Percentiles rank a stretch among this genome's conserved stretches.
Conservation (phyloP, 192 early-diverging fungal species). For the Linnemannia hyalina region DNA sequence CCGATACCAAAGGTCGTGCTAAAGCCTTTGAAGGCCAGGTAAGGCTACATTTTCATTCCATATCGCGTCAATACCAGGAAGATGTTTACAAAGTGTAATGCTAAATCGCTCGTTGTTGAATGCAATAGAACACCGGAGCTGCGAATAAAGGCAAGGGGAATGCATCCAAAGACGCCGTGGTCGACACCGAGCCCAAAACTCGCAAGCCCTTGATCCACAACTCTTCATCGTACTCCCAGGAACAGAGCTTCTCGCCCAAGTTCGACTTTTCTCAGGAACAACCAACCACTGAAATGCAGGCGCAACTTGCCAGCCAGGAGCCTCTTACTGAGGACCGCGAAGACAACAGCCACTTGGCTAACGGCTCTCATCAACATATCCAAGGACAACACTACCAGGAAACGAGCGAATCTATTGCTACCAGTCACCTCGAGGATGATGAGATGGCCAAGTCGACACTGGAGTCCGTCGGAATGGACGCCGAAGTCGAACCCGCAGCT, state of each 20-base stretch:
- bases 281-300: background rate
- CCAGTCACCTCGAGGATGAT: background rate
- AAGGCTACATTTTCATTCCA: background rate
- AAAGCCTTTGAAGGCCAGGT: constrained; percentile 30
- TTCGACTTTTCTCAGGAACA: constrained; percentile 5
- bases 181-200: background rate
- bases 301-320: background rate
- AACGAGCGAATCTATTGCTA: background rate
- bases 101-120: background rate
- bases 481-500: background rate
- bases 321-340: background rate
- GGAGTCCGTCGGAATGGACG: background rate
- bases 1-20: constrained; percentile 49
- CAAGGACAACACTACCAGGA: background rate
- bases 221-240: constrained; percentile 29
- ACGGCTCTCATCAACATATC: background rate
- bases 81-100: too few species aligned
- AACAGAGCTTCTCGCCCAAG: constrained; percentile 21
- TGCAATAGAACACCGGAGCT: background rate
- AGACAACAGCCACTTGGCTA: background rate
- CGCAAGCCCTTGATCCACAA: background rate
- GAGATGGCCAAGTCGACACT: constrained; percentile 2
- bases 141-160: background rate
- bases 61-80: too few species aligned
- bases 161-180: background rate